phyloP scores from a whole-genome alignment of 768 basidiomycete species.

The Suillus placidus region DNA sequence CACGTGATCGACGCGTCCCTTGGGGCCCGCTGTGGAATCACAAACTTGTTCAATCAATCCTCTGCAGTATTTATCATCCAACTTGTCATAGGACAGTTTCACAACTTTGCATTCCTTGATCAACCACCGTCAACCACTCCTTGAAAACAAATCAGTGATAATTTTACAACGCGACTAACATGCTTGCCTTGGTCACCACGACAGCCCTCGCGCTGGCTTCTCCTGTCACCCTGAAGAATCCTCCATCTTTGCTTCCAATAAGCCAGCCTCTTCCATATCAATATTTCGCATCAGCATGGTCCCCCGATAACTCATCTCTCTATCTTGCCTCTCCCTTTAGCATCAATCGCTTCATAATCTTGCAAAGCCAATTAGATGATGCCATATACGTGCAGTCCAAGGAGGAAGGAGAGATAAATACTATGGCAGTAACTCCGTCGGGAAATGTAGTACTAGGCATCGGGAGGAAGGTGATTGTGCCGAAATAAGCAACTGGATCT shows the following conservation, averaged over 20 bases:
- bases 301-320: slow-evolving; percentile 54
- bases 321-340: slow-evolving; percentile 51
- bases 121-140: background rate
- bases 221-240: slow-evolving; percentile 44
- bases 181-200: slow-evolving; percentile 54
- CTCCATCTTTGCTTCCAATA: slow-evolving; percentile 42
- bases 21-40: too few species aligned
- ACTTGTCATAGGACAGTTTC: background rate
- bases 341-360: slow-evolving; percentile 57
- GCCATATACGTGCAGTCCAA: slow-evolving; percentile 37
- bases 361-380: slow-evolving; percentile 45
- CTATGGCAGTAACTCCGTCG: slow-evolving; percentile 37
- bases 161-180: slow-evolving; percentile 20
- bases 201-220: slow-evolving; percentile 49
- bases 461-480: slow-evolving; percentile 47
- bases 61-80: too few species aligned
- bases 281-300: slow-evolving; percentile 52
- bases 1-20: too few species aligned
- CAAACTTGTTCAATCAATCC: too few species aligned
- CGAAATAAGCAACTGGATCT: slow-evolving; percentile 47
- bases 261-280: slow-evolving; percentile 19
- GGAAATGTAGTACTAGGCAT: slow-evolving; percentile 50
- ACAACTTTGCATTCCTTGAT: background rate
- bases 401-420: slow-evolving; percentile 28
- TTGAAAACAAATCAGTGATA: background rate